Conservation (phyloP, 805 yeast species). For the Scheffersomyces lignosus region DNA sequence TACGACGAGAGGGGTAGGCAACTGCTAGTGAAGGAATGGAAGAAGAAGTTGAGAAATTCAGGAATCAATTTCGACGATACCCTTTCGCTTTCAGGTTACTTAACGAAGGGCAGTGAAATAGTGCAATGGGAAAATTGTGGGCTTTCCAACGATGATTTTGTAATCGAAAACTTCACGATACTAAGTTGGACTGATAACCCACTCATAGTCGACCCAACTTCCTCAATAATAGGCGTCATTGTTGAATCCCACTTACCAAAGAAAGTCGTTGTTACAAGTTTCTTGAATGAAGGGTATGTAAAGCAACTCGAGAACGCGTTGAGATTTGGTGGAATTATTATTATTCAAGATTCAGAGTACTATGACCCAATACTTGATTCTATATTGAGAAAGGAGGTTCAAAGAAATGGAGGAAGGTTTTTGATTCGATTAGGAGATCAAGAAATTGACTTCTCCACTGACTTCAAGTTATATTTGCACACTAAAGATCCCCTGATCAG, state of each 20-base stretch:
- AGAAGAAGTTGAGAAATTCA: slow-evolving; percentile 27
- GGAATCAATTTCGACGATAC: slow-evolving; percentile 41
- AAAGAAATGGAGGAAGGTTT: slow-evolving; percentile 67
- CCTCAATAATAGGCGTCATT: slow-evolving; percentile 41
- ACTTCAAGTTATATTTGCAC: slow-evolving; percentile 60
- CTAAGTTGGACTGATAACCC: slow-evolving; percentile 46
- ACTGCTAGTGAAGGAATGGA: slow-evolving; percentile 35
- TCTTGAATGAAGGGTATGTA: slow-evolving; percentile 63
- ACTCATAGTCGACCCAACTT: slow-evolving; percentile 68
- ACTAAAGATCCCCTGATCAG: slow-evolving; percentile 55
- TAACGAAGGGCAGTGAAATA: slow-evolving; percentile 42
- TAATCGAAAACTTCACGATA: slow-evolving; percentile 62
- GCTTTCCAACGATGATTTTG: slow-evolving; percentile 58
- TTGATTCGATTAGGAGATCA: slow-evolving; percentile 60
- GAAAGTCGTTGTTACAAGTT: slow-evolving; percentile 60
- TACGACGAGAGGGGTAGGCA: slow-evolving; percentile 51
- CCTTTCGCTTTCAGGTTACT: slow-evolving; percentile 32
- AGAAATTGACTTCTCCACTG: slow-evolving; percentile 64
- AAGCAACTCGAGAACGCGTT: slow-evolving; percentile 77
- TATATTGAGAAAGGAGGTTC: slow-evolving; percentile 60
- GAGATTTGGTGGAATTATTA: slow-evolving; percentile 75
- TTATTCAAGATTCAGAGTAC: slow-evolving; percentile 78
- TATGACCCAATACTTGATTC: slow-evolving; percentile 73
- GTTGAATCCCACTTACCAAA: slow-evolving; percentile 23
- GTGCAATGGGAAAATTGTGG: slow-evolving; percentile 55